Evolutionary conservation across 768 basidiomycete genomes (phyloP).

Genomic region (Hypholoma sublateritium): DNA sequence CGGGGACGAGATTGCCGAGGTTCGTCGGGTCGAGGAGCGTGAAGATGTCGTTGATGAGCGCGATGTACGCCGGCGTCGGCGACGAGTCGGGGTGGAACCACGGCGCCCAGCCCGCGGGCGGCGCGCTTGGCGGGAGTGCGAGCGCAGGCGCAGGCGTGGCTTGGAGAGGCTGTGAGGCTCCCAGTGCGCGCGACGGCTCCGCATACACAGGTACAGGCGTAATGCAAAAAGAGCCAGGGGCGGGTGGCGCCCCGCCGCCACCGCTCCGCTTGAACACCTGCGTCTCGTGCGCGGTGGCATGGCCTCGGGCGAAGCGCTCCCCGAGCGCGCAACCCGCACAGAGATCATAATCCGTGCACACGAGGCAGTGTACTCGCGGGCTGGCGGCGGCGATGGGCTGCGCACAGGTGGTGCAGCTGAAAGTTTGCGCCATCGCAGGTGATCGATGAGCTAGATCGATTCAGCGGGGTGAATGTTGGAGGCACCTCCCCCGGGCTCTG

Average conservation of each 20-base stretch:
- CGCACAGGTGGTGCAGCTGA: too few species aligned
- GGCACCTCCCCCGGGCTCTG: too few species aligned
- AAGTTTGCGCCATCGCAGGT: too few species aligned
- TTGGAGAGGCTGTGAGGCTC: too few species aligned
- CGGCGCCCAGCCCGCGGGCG: neutral
- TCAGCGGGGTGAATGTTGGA: too few species aligned
- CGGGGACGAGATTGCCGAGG: conserved; percentile 9
- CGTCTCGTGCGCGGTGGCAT: neutral
- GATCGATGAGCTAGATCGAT: too few species aligned
- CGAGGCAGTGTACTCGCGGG: conserved; percentile 8
- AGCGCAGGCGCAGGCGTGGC: too few species aligned
- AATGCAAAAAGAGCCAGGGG: too few species aligned
- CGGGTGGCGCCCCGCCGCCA: neutral
- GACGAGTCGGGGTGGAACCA: conserved; percentile 10
- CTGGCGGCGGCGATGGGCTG: too few species aligned
- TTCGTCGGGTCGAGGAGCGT: conserved; percentile 9
- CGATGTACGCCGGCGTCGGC: neutral
- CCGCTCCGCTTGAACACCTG: conserved; percentile 6
- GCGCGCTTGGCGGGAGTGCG: neutral
- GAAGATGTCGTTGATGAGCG: conserved; percentile 12
- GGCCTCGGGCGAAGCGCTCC: conserved; percentile 5
- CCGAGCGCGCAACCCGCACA: conserved; percentile 8
- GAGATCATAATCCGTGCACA: conserved; percentile 10
- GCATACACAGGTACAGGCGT: too few species aligned
- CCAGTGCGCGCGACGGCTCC: too few species aligned